Percentiles rank a stretch among this genome's conserved stretches.
Evolutionary conservation across 1,284 basidiomycete genomes (phyloP).

Genomic region (Cronartium quercuum): DNA sequence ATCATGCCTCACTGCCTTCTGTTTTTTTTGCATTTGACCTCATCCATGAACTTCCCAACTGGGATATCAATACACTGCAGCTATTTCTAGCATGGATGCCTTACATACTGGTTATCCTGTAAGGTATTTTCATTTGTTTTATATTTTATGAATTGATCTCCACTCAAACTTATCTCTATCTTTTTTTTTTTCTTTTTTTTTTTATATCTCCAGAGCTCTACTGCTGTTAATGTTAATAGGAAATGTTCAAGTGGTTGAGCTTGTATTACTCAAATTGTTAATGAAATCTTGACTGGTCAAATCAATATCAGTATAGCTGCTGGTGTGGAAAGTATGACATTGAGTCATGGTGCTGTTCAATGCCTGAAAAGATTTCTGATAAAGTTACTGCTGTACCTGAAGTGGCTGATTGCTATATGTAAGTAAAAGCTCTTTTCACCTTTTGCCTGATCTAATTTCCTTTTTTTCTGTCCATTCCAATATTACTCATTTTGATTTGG

Average conservation of each 20-base stretch:
- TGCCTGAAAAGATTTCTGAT: slow-evolving; percentile 71
- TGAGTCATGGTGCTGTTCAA: slow-evolving; percentile 67
- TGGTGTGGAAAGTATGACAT: slow-evolving; percentile 93
- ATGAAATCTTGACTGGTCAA: slow-evolving; percentile 60
- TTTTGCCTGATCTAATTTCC: background rate
- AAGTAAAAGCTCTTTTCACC: slow-evolving; percentile 42
- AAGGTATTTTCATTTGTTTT: background rate
- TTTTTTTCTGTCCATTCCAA: background rate
- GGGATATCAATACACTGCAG: too few species aligned
- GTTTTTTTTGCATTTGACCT: too few species aligned
- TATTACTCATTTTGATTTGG: too few species aligned
- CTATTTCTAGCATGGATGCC: slow-evolving; percentile 85
- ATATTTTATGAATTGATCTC: too few species aligned
- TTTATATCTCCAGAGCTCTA: slow-evolving; percentile 41
- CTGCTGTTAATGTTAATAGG: slow-evolving; percentile 78
- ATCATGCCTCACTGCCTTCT: too few species aligned
- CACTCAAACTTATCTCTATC: background rate
- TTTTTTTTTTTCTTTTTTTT: slow-evolving; percentile 52
- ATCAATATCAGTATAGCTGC: slow-evolving; percentile 58
- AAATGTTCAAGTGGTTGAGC: slow-evolving; percentile 91
- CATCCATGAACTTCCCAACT: too few species aligned
- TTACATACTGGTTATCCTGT: slow-evolving; percentile 81
- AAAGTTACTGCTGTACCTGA: slow-evolving; percentile 69
- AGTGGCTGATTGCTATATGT: slow-evolving; percentile 82
- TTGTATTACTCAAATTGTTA: slow-evolving; percentile 82